phyloP scores from a whole-genome alignment of 2,329 filamentous ascomycete genomes.

The Fusarium sp. region DNA sequence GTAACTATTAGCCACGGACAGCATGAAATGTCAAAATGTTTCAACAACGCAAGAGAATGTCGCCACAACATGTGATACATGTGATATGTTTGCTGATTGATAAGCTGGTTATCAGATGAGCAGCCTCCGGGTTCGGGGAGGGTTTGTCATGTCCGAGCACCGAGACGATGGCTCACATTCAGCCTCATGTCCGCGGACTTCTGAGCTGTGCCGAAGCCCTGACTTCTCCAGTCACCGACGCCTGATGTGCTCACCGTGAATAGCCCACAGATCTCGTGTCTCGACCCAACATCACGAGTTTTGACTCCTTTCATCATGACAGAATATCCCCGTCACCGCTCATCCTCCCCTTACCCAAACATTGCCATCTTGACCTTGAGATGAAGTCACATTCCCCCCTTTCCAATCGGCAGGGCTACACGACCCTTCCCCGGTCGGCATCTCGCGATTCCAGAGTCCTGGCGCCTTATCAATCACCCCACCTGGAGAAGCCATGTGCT shows the following conservation, averaged over 20 bases:
- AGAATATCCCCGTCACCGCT: background rate
- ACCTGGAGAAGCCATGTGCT: slow-evolving; percentile 11
- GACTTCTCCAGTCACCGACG: background rate
- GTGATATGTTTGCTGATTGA: slow-evolving; percentile 13
- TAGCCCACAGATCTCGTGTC: background rate
- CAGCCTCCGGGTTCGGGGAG: background rate
- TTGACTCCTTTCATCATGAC: background rate
- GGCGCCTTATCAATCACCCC: slow-evolving; percentile 32
- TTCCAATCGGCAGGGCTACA: background rate
- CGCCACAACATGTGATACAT: background rate
- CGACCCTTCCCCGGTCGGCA: background rate
- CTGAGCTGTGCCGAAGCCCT: background rate
- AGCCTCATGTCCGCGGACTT: background rate
- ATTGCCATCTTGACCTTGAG: too few species aligned
- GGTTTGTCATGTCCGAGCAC: slow-evolving; percentile 1
- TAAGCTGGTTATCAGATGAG: slow-evolving; percentile 14
- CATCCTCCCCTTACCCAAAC: background rate
- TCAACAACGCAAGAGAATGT: background rate
- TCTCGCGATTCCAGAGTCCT: slow-evolving; percentile 15
- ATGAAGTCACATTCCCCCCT: background rate
- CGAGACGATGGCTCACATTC: background rate
- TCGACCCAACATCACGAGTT: slow-evolving; percentile 2
- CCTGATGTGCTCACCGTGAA: background rate
- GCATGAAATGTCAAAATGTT: slow-evolving; percentile 34
- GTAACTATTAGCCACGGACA: slow-evolving; percentile 30